Percentiles rank a stretch among this genome's conserved stretches.
Conservation (phyloP, 1,284 basidiomycete genomes). For the Dichomitus squalens region DNA sequence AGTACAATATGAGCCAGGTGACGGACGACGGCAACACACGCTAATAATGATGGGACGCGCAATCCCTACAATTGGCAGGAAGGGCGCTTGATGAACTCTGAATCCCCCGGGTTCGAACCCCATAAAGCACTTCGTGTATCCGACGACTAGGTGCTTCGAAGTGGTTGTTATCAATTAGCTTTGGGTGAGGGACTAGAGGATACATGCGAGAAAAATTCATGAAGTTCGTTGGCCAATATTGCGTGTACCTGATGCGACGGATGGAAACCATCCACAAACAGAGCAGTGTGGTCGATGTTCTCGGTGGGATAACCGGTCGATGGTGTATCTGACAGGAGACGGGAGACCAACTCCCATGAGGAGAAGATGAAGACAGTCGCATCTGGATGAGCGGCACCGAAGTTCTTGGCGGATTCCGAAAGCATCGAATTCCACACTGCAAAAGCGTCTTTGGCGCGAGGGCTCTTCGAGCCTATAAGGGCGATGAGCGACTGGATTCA, state of each 20-base stretch:
- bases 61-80: no score
- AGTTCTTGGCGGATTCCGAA: constrained; percentile 32
- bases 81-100: no score
- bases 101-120: no score
- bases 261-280: constrained; percentile 17
- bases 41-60: no score
- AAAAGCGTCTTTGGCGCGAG: constrained; percentile 19
- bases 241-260: constrained; percentile 7
- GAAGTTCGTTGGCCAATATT: constrained; percentile 2
- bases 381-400: constrained; percentile 42
- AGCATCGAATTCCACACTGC: constrained; percentile 49
- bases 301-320: constrained; percentile 40
- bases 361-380: constrained; percentile 52
- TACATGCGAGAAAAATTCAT: neutral
- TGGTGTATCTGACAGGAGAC: constrained; percentile 43
- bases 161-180: no score
- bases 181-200: constrained; percentile 33
- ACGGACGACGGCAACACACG: no score
- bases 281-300: constrained; percentile 4
- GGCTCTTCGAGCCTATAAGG: constrained; percentile 3
- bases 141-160: no score
- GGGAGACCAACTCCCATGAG: constrained; percentile 44
- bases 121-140: no score
- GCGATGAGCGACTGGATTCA: no score
- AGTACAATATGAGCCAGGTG: no score